Base-by-base conservation (phyloP, 179 eudicot genomes). In the Silene vulgaris region DNA sequence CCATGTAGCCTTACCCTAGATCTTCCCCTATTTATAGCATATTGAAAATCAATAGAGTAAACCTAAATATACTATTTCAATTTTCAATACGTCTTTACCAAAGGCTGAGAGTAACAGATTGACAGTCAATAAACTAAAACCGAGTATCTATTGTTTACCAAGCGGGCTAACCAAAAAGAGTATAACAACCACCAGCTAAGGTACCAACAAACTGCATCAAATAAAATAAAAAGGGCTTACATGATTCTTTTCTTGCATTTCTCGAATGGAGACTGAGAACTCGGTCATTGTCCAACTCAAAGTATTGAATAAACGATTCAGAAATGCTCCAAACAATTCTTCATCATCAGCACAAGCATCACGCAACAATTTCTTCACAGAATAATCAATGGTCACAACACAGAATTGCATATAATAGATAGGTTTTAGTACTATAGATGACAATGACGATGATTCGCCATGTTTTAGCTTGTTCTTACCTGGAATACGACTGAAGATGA, bases 271-370 rank as follows among this genome's bases (percentile, higher is more conserved):
- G 82, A 93, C 91, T 62, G 97, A 93, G 83, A 93, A 93, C 80
- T 93, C 98, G 7, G 97, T 93, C 97, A 91, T 93, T 45, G 93
- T 82, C 97, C 98, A 93, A 84, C 98, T 93, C 75, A 93, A 85
- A 35, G 90, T 93, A 86, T 93, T 93, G 78, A 90, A 93, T 70
- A 93, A 82, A 73, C 91, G 96, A 76, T 93, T 93, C 77, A 93
- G 89, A 81, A 93, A 93, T 65, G 88, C 82, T 52, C 92, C 88
- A 83, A 93, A 93, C 60, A 91, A 80, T 50, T 86, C 91, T 64
- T 88, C 88, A 82, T 93, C 92, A 60, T 85, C 80, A 11, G 76
- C 75, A 78, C 97, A 90, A 60, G 89, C 96, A 80, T 88, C 91
- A 72, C 92, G 91, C 65, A 93, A 76, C 86, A 93, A 84, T 80